These are phyloP conservation scores for Globisporangium splendens DNA, from an alignment of 352 stramenopile species.

Conservation along the genomic window DNA sequence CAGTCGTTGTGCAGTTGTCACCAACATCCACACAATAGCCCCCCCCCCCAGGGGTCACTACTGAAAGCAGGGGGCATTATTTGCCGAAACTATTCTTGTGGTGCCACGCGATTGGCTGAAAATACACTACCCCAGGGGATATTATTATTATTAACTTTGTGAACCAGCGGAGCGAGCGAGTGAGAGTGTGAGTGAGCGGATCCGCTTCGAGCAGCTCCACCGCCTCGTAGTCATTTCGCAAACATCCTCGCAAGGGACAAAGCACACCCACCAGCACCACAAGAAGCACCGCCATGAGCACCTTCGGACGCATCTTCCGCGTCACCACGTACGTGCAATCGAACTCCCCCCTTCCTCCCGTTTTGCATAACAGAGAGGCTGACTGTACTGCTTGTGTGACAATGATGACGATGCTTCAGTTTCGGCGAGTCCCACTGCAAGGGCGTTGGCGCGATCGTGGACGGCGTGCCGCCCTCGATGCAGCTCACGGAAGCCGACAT, in stretches of 20 bases:
- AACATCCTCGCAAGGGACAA: neutral
- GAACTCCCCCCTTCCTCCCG: neutral
- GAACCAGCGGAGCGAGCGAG: neutral
- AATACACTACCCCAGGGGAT: neutral
- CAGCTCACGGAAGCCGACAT: constrained; percentile 94
- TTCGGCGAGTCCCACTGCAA: constrained; percentile 99
- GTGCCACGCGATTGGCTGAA: constrained; percentile 1
- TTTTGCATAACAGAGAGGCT: neutral
- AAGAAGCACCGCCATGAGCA: constrained; percentile 58
- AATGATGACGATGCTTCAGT: constrained; percentile 15
- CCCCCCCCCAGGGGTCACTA: no score
- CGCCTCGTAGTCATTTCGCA: neutral
- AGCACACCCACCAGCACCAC: neutral
- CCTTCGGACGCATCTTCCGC: constrained; percentile 96
- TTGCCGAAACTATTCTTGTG: neutral
- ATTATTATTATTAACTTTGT: neutral
- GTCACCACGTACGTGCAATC: constrained; percentile 89
- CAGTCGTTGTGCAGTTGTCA: no score
- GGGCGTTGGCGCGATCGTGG: constrained; percentile 96
- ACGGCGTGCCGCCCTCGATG: constrained; percentile 97
- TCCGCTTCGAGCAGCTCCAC: neutral
- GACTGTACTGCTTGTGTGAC: neutral
- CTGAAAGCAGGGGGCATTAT: neutral
- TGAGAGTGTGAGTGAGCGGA: no score
- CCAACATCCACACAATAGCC: no score